Evolutionary conservation across 2,329 filamentous ascomycete genomes (phyloP), one percentile per base, ranked within the genome.

Genomic region (Mycocentrospora acerina): DNA sequence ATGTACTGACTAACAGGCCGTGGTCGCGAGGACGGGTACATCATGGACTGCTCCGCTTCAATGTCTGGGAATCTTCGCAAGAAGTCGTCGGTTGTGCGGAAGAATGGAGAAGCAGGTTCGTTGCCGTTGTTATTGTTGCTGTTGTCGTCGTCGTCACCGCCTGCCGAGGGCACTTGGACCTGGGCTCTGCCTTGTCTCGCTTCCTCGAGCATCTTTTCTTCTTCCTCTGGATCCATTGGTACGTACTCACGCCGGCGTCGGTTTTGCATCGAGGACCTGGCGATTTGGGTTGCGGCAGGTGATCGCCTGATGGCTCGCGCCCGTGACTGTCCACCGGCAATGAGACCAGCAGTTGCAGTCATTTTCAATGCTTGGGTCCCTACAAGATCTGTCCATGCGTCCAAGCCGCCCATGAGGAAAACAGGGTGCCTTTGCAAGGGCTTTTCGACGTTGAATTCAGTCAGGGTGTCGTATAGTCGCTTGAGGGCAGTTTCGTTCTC

Each of bases 381-480:
- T 55, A 95, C 76, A n/a, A 93, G 69, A 55, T 93, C 85, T 13
- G 82, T 71, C 93, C 93, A 98, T 4, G 89, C 87, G 53, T 90
- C 82, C 9, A 98, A 67, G 0, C 93, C 93, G 13, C 93, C 93
- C 35, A 79, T 73, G 2, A 98, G 72, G 22, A 98, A 74, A 38
- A 89, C 86, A 0, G 91, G 90, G 3, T 79, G 77, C 17, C 82
- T 76, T 41, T 81, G 85, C 22, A 95, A 70, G 8, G 85, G 84
- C 51, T 86, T 88, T 12, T 84, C 82, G 41, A 85, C 86, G 51
- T 90, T 95, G 67, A 90, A 94, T 40, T 93, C 83, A 35, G 83
- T 82, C 4, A 98, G 72, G 1, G 91, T 90, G 46, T 89, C 83
- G 57, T 86, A 82, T 10, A 98, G 73, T 12, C 83, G 83, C 48